Evolutionary conservation across 495 filamentous ascomycete species (phyloP), one percentile per base, ranked within the genome.

Genomic region (Penicillium egyptiacum): DNA sequence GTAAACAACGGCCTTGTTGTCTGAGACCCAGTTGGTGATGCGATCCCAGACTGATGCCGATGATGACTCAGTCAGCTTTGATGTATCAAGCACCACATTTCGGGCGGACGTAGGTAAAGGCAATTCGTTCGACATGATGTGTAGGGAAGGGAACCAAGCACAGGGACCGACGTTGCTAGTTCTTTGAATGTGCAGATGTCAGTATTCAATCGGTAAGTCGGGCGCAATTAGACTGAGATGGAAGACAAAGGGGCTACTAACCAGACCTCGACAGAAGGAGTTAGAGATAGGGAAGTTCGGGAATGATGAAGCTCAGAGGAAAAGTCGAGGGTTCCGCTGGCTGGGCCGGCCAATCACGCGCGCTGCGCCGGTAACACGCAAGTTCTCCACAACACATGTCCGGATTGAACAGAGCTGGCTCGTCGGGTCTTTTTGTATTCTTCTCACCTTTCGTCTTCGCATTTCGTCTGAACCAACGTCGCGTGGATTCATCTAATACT

Each of bases 1-100:
- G 73, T 96, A 98, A 39, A 96, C 94, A 45, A 92, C 79, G 40
- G 88, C 89, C 76, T 96, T 98, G 71, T 98, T 88, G 66, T 98
- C 94, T 0, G 92, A 91, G 23, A 88, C 90, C 91, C 93, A 98
- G 72, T 83, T 88, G 60, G 91, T 88, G 66, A 97, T 74, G 57
- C 92, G 86, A 72, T 93, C 87, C 91, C 91, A 96, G 51, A 95
- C 69, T 20, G 92, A 91, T 57, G 88, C 81, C 49, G 81, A 69
- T 52, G 79, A 74, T 31, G 82, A 68, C 45, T 79, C 69, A 44
- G 81, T 67, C 41, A 79, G 72, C 48, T 71, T 76, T 63, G 80
- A 70, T 53, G 73, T 78, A 66, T 78, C 79, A 57, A 81, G 72
- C 67, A 79, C 74, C 66, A 77, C 70, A 65, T 74, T 73, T 61